Evolutionary conservation across 768 basidiomycete species (phyloP).

Genomic region (Suillus cothurnatus): DNA sequence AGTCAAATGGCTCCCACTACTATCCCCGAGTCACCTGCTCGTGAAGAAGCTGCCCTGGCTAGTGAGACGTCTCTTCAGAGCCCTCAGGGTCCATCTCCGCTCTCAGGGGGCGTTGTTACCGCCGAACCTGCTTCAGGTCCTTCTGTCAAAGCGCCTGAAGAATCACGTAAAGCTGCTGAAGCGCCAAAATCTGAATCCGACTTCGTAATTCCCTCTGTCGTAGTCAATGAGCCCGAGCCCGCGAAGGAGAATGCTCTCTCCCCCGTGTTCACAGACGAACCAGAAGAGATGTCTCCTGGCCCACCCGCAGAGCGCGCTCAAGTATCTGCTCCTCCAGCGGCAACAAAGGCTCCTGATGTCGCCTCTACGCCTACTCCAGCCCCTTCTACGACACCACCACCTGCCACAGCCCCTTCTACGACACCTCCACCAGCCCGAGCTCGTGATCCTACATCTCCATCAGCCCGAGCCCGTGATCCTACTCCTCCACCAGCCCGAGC

Average conservation of each 20-base stretch:
- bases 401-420: constrained; percentile 20
- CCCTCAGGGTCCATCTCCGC: constrained; percentile 48
- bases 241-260: constrained; percentile 41
- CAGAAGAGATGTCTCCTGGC: constrained; percentile 35
- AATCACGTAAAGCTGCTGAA: constrained; percentile 5
- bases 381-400: constrained; percentile 14
- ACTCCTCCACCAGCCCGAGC: constrained; percentile 9
- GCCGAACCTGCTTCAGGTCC: constrained; percentile 19
- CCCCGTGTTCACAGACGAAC: constrained; percentile 51
- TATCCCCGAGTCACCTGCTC: constrained; percentile 68
- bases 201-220: constrained; percentile 10
- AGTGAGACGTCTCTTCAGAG: constrained; percentile 27
- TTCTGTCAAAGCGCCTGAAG: constrained; percentile 6
- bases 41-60: constrained; percentile 50
- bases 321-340: neutral
- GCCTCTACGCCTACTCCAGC: constrained; percentile 13
- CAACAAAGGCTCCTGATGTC: constrained; percentile 4
- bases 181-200: constrained; percentile 16
- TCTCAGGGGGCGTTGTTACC: constrained; percentile 34
- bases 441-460: neutral
- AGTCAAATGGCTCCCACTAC: constrained; percentile 41
- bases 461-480: neutral
- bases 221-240: constrained; percentile 20
- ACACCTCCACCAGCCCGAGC: constrained; percentile 20
- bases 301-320: constrained; percentile 5